These are phyloP conservation scores for Aspergillus puulaauensis DNA, from an alignment of 2,329 filamentous ascomycete species.

Conservation along the genomic window DNA sequence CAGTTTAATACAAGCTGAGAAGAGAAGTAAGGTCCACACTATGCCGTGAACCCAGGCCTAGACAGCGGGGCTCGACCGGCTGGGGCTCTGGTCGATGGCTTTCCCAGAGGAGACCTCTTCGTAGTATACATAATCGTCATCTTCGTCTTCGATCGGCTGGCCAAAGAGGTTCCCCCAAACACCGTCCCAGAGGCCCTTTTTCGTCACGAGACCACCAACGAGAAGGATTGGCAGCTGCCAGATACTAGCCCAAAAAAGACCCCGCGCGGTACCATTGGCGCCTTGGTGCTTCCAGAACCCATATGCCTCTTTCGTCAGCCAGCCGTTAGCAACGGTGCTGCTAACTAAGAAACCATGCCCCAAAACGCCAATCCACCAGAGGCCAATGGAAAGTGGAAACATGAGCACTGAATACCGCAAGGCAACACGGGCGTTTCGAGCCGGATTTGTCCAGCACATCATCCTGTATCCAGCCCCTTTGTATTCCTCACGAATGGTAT, in stretches of 20 bases:
- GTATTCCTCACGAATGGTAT: constrained; percentile 88
- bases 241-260: constrained; percentile 94
- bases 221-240: constrained; percentile 92
- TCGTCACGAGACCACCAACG: constrained; percentile 86
- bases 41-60: background rate
- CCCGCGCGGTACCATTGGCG: constrained; percentile 74
- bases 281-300: constrained; percentile 79
- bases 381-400: constrained; percentile 77
- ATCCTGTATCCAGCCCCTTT: constrained; percentile 65
- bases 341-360: constrained; percentile 82
- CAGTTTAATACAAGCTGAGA: constrained; percentile 18
- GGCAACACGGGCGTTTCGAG: constrained; percentile 80
- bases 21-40: constrained; percentile 1
- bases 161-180: constrained; percentile 72
- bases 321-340: constrained; percentile 78
- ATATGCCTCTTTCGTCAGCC: constrained; percentile 78
- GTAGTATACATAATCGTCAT: constrained; percentile 56
- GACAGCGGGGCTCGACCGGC: background rate
- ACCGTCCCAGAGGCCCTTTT: constrained; percentile 86
- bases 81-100: background rate
- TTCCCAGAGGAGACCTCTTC: constrained; percentile 39
- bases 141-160: constrained; percentile 54
- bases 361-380: constrained; percentile 78
- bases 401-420: constrained; percentile 82
- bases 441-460: constrained; percentile 85